These are phyloP conservation scores for Capronia americana DNA, from an alignment of 2,329 filamentous ascomycete species.

Conservation along the genomic window DNA sequence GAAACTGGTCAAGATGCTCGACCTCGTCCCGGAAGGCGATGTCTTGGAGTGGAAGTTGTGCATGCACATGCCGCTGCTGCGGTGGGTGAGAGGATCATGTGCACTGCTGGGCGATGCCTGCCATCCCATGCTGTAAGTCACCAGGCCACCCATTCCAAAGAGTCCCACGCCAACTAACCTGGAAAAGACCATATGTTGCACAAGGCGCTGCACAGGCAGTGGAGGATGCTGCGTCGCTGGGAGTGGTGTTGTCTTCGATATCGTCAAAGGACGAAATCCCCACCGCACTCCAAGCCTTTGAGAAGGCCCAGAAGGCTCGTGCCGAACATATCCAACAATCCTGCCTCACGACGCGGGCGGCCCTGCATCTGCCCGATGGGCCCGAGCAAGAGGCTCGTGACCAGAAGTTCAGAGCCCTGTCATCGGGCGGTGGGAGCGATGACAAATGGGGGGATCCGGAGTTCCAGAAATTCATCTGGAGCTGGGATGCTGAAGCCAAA, in stretches of 20 bases:
- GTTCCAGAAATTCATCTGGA: conserved; percentile 70
- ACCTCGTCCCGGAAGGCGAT: conserved; percentile 66
- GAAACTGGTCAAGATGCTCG: conserved; percentile 64
- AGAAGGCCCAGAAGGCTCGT: conserved; percentile 45
- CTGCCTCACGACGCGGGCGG: conserved; percentile 46
- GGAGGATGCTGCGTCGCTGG: conserved; percentile 52
- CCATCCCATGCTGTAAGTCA: conserved; percentile 49
- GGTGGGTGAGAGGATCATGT: conserved; percentile 59
- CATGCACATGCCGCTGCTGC: conserved; percentile 66
- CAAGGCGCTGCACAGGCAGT: conserved; percentile 54
- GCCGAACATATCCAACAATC: conserved; percentile 52
- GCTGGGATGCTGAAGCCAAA: conserved; percentile 65
- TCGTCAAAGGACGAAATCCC: conserved; percentile 53
- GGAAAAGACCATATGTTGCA: conserved; percentile 48
- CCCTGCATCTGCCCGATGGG: conserved; percentile 43
- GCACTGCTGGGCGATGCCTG: conserved; percentile 53
- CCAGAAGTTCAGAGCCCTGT: conserved; percentile 61
- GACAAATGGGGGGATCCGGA: conserved; percentile 76
- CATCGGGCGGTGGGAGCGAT: conserved; percentile 53
- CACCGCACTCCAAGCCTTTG: conserved; percentile 51
- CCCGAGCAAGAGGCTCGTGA: conserved; percentile 41
- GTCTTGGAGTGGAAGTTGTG: conserved; percentile 71
- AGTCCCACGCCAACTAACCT: neutral
- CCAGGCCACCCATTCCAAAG: neutral
- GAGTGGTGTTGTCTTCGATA: conserved; percentile 36